Base-by-base conservation (phyloP, 495 filamentous ascomycete genomes). In the Podospora pseudopauciseta region DNA sequence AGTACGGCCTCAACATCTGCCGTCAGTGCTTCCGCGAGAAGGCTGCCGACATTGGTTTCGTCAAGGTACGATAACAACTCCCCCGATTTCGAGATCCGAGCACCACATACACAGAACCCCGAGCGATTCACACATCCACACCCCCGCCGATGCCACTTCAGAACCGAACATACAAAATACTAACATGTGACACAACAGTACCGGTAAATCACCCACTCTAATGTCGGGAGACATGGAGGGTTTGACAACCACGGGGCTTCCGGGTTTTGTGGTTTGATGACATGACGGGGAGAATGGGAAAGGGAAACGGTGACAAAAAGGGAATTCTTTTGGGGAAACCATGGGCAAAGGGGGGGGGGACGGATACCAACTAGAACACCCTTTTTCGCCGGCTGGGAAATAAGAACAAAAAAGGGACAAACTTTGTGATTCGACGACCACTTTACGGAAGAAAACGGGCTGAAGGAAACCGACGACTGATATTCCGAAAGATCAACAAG, bases 21-120 rank as follows among this genome's bases (percentile, higher is more conserved):
- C 91, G 93, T 88, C 94, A 99, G 85, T 98, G 95, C 90, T 99
- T 99, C 89, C 86, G 95, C 79, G 95, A 99, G 89, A 97, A 98
- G 89, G 85, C 89, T 72, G 75, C 85, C 79, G 94, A 97, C 81
- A 97, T 99, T 83, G 95, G 95, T 76, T 99, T 99, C 87, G 85
- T 89, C 84, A 98, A 99, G 93, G 94, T 94, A 86, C 7, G 11
- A n/a, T 28, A 15, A 6, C 39, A 32, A 32, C 20, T 32, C 49
- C 49, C 26, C 2, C 20, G 39, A 49, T 49, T 27, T 68, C 61
- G 64, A 54, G 67, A 54, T 9, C 13, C 49, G n/a, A 54, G n/a
- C 30, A 39, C 62, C n/a, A 63, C 60, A 67, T 23, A 20, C 23
- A 9, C 59, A n/a, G 4, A 7, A 5, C 53, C 49, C 28, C 44